Conservation (phyloP, 2,329 filamentous ascomycete species). For the Aspergillus awamori region DNA sequence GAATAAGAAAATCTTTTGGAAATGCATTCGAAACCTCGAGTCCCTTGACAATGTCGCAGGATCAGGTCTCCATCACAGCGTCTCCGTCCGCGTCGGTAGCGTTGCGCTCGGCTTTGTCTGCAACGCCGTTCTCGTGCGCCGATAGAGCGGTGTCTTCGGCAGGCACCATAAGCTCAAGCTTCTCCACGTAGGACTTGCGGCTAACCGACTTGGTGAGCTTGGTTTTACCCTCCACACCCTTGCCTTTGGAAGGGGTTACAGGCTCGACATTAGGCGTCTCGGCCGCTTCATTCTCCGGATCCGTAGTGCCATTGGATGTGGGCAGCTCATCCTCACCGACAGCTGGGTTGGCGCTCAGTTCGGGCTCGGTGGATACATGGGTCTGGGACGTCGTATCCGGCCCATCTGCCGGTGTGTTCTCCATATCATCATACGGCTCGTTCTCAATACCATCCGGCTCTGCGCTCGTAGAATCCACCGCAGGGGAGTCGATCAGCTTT, state of each 20-base stretch:
- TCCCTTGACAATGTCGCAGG: neutral
- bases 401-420: conserved; percentile 12
- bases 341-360: conserved; percentile 25
- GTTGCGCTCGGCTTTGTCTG: conserved; percentile 21
- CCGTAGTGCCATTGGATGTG: conserved; percentile 18
- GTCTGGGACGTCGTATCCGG: conserved; percentile 7
- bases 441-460: conserved; percentile 31
- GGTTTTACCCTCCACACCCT: conserved; percentile 15
- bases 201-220: conserved; percentile 25
- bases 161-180: conserved; percentile 31
- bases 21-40: neutral
- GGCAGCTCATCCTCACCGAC: conserved; percentile 28
- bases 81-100: conserved; percentile 35
- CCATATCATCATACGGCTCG: conserved; percentile 14
- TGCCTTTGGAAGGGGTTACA: conserved; percentile 20
- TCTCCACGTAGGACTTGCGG: conserved; percentile 29
- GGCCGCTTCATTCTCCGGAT: conserved; percentile 5
- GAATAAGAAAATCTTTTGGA: neutral
- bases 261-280: conserved; percentile 10
- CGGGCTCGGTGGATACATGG: conserved; percentile 13
- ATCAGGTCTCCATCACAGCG: conserved; percentile 36
- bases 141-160: conserved; percentile 26
- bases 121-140: conserved; percentile 19
- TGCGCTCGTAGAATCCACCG: conserved; percentile 26
- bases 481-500: conserved; percentile 33